These are phyloP conservation scores for Malus sieversii DNA, from an alignment of 306 rosid species.

Conservation along the genomic window DNA sequence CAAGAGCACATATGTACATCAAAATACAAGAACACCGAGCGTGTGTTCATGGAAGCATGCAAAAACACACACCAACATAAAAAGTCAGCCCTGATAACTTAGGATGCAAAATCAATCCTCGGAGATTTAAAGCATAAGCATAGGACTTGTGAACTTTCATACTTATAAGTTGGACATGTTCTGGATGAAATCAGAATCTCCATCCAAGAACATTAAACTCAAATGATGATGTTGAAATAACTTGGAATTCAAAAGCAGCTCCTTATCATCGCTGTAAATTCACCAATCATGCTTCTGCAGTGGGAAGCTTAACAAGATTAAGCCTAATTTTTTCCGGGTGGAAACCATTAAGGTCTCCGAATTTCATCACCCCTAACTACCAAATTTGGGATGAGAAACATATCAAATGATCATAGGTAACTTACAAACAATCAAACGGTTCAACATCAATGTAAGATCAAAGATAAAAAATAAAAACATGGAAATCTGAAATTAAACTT, in stretches of 20 bases:
- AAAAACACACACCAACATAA: not conserved
- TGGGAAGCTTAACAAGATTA: not conserved
- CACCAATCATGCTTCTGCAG: not conserved
- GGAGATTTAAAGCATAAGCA: not conserved
- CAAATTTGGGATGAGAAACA: not conserved
- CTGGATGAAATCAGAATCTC: not conserved
- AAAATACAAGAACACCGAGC: too few relatives aligned
- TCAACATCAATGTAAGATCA: not conserved
- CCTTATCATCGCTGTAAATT: not conserved
- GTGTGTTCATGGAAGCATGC: not conserved
- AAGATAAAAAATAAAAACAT: not conserved
- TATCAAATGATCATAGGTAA: not conserved
- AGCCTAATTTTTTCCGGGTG: not conserved
- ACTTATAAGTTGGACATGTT: not conserved
- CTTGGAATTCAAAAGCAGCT: not conserved
- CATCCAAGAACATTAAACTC: not conserved
- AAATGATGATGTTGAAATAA: not conserved
- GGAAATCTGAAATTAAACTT: conserved; percentile 5
- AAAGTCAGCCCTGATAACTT: not conserved
- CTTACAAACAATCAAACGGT: not conserved
- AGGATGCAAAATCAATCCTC: not conserved
- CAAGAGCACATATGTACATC: not conserved
- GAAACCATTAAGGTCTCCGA: not conserved
- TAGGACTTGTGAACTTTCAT: not conserved
- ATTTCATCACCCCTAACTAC: not conserved